These are phyloP conservation scores for Russula sp. DNA, from an alignment of 768 basidiomycete species.

Conservation along the genomic window DNA sequence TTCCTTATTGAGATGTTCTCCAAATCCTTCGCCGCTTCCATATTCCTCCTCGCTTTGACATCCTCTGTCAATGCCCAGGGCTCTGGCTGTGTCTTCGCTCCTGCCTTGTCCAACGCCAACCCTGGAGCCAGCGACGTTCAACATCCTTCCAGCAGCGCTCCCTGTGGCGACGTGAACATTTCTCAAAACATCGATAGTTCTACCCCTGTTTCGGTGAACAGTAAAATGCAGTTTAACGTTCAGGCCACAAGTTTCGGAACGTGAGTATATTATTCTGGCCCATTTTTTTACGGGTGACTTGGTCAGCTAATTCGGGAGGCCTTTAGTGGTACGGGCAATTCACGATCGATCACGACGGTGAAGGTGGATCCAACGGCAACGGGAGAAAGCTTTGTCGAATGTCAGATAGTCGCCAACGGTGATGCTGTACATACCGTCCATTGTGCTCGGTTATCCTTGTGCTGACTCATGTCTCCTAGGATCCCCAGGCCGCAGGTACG, in stretches of 20 bases:
- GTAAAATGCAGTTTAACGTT: slow-evolving; percentile 42
- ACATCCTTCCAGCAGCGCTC: slow-evolving; percentile 34
- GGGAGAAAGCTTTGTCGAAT: slow-evolving; percentile 12
- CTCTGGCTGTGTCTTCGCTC: slow-evolving; percentile 40
- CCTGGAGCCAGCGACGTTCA: slow-evolving; percentile 34
- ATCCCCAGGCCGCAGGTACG: slow-evolving; percentile 37
- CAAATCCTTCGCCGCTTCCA: slow-evolving; percentile 35
- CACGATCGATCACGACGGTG: slow-evolving; percentile 43
- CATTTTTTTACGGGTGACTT: slow-evolving; percentile 43
- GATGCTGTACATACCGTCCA: no score
- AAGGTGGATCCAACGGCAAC: slow-evolving; percentile 44
- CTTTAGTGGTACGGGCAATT: slow-evolving; percentile 34
- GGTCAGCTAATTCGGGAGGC: slow-evolving; percentile 31
- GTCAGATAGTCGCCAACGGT: no score
- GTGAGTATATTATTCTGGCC: slow-evolving; percentile 38
- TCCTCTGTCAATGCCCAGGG: slow-evolving; percentile 42
- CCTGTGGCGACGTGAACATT: slow-evolving; percentile 47
- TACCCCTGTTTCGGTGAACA: slow-evolving; percentile 29
- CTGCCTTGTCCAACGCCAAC: slow-evolving; percentile 39
- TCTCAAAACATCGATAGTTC: slow-evolving; percentile 42
- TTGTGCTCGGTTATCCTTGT: slow-evolving; percentile 24
- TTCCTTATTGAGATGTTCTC: slow-evolving; percentile 30
- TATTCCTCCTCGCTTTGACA: slow-evolving; percentile 39
- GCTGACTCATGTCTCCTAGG: no score
- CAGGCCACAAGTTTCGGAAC: slow-evolving; percentile 48